These are phyloP conservation scores for Pyrenochaeta sp. DNA, from an alignment of 2,329 filamentous ascomycete genomes.

Conservation along the genomic window DNA sequence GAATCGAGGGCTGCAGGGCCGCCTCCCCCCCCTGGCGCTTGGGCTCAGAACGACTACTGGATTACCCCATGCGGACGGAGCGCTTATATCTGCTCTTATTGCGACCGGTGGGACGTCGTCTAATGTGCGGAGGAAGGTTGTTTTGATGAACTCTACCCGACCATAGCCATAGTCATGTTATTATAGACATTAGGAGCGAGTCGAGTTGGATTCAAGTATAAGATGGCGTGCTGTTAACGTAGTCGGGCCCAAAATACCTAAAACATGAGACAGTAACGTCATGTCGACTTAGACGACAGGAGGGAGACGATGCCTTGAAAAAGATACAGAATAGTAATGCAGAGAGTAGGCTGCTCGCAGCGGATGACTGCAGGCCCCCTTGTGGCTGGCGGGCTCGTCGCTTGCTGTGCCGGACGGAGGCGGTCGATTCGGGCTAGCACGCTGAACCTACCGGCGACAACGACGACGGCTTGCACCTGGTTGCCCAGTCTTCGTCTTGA, in stretches of 20 bases:
- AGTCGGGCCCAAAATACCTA: no score
- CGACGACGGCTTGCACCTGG: not conserved
- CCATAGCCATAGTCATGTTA: not conserved
- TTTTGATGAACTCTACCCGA: not conserved
- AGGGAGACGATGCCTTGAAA: no score
- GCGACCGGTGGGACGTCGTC: not conserved
- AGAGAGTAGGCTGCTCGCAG: no score
- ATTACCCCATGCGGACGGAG: not conserved
- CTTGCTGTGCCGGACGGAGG: not conserved
- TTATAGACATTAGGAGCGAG: no score
- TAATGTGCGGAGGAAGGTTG: not conserved
- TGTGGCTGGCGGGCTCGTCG: not conserved
- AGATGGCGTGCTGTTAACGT: no score
- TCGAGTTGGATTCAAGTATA: not conserved
- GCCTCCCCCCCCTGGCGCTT: slow-evolving; percentile 8
- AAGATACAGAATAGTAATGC: no score
- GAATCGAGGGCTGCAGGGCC: slow-evolving; percentile 14
- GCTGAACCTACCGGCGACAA: not conserved
- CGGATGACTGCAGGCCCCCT: not conserved
- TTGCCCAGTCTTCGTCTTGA: not conserved
- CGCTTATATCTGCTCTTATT: slow-evolving; percentile 11
- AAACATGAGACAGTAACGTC: no score
- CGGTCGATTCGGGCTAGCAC: slow-evolving; percentile 2
- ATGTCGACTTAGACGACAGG: no score
- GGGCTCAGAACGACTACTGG: not conserved